Evolutionary conservation across 106 monocot species (phyloP).

Genomic region (Vanilla planifolia): DNA sequence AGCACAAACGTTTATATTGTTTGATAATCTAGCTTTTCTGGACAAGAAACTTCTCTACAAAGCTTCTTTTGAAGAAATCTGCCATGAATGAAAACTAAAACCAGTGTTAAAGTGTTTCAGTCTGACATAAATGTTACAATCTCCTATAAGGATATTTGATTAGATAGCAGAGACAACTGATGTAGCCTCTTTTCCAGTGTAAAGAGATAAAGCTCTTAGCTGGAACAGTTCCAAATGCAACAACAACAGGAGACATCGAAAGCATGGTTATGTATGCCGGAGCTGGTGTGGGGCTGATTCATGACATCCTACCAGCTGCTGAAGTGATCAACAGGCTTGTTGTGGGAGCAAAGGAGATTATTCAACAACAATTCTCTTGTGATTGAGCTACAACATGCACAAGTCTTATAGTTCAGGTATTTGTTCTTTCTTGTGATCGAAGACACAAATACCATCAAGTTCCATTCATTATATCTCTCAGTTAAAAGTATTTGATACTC

Average conservation of each 20-base stretch:
- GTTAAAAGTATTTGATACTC: no score
- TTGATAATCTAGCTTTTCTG: no score
- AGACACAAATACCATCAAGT: no score
- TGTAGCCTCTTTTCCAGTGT: slow-evolving; percentile 24
- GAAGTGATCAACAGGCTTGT: slow-evolving; percentile 56
- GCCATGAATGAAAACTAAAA: no score
- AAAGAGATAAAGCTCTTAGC: slow-evolving; percentile 57
- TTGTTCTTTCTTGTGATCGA: neutral
- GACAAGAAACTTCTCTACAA: no score
- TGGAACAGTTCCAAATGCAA: slow-evolving; percentile 74
- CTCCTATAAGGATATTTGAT: no score
- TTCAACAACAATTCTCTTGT: slow-evolving; percentile 22
- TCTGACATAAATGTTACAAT: no score
- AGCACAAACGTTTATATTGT: no score
- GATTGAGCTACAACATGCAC: neutral
- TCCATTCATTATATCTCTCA: no score
- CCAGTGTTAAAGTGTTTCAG: no score
- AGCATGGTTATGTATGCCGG: slow-evolving; percentile 87
- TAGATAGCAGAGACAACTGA: no score
- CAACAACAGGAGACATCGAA: slow-evolving; percentile 59
- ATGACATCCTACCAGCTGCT: slow-evolving; percentile 66
- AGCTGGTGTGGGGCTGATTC: slow-evolving; percentile 58
- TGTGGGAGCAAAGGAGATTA: slow-evolving; percentile 36
- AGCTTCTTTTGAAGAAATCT: no score
- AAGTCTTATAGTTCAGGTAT: neutral